These are phyloP conservation scores for Arthrobotrys iridis DNA, from an alignment of 2,329 filamentous ascomycete genomes.

Conservation along the genomic window DNA sequence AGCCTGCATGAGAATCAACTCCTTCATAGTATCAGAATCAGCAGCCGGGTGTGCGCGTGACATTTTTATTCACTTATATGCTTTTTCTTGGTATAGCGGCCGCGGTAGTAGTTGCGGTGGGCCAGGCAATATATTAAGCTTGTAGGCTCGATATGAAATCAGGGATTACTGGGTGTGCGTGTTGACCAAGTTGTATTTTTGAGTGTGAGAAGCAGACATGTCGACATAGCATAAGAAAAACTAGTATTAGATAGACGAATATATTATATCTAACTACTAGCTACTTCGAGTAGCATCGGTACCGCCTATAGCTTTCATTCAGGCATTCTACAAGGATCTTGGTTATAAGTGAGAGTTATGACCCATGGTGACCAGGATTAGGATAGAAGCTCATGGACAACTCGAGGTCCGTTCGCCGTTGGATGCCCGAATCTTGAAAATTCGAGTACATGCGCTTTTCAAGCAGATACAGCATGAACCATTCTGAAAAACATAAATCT, in stretches of 20 bases:
- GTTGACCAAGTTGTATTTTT: conserved; percentile 9
- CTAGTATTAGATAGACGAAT: neutral
- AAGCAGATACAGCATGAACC: neutral
- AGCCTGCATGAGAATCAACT: conserved; percentile 46
- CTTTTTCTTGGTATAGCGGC: neutral
- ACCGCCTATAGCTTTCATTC: neutral
- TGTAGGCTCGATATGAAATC: neutral
- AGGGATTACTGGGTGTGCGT: neutral
- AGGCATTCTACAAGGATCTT: neutral
- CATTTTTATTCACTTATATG: conserved; percentile 28
- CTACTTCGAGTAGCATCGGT: conserved; percentile 5
- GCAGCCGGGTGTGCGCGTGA: conserved; percentile 33
- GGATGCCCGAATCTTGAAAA: conserved; percentile 4
- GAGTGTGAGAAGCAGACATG: neutral
- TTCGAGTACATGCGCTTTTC: neutral
- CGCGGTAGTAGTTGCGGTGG: neutral
- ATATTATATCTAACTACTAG: too few species aligned
- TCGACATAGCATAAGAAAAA: neutral
- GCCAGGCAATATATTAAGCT: neutral
- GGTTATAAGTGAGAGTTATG: neutral
- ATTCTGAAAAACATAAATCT: neutral
- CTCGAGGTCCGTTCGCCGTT: neutral
- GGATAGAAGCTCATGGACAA: neutral
- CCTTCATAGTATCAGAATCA: conserved; percentile 38
- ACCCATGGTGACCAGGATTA: neutral